A percentile compares a stretch with the other conserved stretches of the same genome.
Evolutionary conservation across 169 alveolate species (phyloP).

Genomic region (Plasmodium chabaudi): DNA sequence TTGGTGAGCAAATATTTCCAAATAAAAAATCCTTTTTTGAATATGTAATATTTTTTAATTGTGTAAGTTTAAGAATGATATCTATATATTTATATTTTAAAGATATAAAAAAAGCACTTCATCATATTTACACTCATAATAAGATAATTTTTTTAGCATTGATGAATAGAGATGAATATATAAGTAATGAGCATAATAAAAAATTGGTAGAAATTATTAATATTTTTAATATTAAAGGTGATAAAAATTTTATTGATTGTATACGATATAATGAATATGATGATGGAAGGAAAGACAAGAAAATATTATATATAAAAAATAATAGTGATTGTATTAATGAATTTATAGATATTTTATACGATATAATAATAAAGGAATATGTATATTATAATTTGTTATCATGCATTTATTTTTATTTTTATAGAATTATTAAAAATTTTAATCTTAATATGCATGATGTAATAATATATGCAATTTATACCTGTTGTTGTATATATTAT

Average conservation of each 20-base stretch:
- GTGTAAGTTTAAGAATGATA: conserved; percentile 65
- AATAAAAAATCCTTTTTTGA: conserved; percentile 40
- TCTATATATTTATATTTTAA: conserved; percentile 62
- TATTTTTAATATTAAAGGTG: conserved; percentile 25
- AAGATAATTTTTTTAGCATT: conserved; percentile 52
- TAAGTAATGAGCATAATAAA: neutral
- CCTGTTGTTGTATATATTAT: conserved; percentile 57
- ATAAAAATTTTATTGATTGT: conserved; percentile 23
- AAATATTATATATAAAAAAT: neutral
- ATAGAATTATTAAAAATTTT: conserved; percentile 53
- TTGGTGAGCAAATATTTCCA: conserved; percentile 36
- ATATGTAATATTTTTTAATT: conserved; percentile 67
- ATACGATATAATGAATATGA: conserved; percentile 8
- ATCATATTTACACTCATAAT: conserved; percentile 71
- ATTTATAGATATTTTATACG: conserved; percentile 18
- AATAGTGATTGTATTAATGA: neutral
- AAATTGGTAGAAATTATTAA: conserved; percentile 8
- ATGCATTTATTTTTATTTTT: conserved; percentile 59
- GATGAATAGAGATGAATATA: conserved; percentile 13
- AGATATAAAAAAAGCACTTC: conserved; percentile 46
- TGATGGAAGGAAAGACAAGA: conserved; percentile 1
- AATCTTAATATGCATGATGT: conserved; percentile 36
- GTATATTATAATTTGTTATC: conserved; percentile 62
- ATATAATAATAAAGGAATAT: conserved; percentile 42
- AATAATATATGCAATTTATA: conserved; percentile 41